Conservation (phyloP, 345 rosid genomes). For the Arabidopsis suecica region DNA sequence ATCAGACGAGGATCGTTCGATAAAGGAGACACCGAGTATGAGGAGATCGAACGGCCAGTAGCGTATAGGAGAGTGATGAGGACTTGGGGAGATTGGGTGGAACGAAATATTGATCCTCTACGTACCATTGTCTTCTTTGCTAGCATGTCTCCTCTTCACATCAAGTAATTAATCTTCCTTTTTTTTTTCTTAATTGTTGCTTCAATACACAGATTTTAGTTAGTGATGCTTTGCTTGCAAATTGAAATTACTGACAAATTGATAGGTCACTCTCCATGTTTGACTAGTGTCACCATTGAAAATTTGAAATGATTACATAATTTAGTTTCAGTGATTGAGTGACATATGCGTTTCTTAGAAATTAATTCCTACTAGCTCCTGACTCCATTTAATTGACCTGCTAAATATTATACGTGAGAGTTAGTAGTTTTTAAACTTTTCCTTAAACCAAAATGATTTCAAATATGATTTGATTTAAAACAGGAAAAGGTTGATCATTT, state of each 20-base stretch:
- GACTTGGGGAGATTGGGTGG: constrained; percentile 94
- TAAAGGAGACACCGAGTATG: constrained; percentile 69
- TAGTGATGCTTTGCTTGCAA: constrained; percentile 26
- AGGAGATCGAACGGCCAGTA: constrained; percentile 74
- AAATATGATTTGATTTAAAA: not conserved
- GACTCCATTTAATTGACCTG: not conserved
- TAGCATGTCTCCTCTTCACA: constrained; percentile 96
- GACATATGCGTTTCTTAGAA: not conserved
- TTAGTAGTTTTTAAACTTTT: constrained; percentile 3
- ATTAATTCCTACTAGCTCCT: not conserved
- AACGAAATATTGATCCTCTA: constrained; percentile 69
- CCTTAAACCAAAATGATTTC: not conserved
- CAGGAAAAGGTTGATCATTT: not conserved
- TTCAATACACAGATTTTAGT: not conserved
- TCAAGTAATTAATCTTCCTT: constrained; percentile 59
- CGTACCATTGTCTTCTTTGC: constrained; percentile 81
- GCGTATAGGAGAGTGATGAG: constrained; percentile 75
- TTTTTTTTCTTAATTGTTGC: not conserved
- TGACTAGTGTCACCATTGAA: constrained; percentile 22
- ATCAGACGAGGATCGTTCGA: constrained; percentile 87
- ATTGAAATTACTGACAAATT: constrained; percentile 3
- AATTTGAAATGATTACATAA: not conserved
- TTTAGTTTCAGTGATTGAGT: not conserved
- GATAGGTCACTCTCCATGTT: constrained; percentile 25
- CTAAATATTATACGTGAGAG: not conserved